phyloP scores from a whole-genome alignment of 2,329 filamentous ascomycete species.

The Penicillium sp. region DNA sequence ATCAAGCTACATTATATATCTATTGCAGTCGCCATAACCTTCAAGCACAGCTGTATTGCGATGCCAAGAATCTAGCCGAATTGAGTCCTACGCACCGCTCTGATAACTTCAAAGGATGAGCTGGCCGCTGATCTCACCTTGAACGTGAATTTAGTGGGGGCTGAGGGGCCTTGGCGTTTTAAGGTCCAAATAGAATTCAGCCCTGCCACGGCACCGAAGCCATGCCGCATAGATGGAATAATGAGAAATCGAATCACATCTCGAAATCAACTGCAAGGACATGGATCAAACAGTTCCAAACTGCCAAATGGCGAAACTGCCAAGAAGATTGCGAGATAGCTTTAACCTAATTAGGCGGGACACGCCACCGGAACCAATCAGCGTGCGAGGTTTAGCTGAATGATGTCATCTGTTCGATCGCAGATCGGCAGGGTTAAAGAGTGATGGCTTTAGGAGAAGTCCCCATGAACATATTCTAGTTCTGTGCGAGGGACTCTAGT shows the following conservation, averaged over 20 bases:
- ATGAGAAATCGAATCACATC: background rate
- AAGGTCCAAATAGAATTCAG: background rate
- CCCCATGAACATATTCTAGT: background rate
- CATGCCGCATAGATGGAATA: background rate
- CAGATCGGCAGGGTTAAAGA: background rate
- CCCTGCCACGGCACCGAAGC: background rate
- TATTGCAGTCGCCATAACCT: background rate
- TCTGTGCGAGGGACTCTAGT: background rate
- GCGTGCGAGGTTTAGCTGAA: background rate
- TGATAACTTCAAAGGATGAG: background rate
- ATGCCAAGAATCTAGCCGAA: background rate
- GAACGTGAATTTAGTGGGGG: background rate
- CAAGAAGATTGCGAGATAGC: background rate
- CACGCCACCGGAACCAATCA: background rate
- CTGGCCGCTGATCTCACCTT: background rate
- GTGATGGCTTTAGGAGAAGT: background rate
- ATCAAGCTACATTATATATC: background rate
- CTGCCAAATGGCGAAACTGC: background rate
- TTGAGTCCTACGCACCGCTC: constrained; percentile 2
- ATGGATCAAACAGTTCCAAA: background rate
- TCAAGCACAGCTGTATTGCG: background rate
- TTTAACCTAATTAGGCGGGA: background rate
- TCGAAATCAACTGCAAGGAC: background rate
- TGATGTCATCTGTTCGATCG: background rate
- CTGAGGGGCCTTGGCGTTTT: background rate